Conservation (phyloP, 257 asterid species). For the Solanum paucissectum region DNA sequence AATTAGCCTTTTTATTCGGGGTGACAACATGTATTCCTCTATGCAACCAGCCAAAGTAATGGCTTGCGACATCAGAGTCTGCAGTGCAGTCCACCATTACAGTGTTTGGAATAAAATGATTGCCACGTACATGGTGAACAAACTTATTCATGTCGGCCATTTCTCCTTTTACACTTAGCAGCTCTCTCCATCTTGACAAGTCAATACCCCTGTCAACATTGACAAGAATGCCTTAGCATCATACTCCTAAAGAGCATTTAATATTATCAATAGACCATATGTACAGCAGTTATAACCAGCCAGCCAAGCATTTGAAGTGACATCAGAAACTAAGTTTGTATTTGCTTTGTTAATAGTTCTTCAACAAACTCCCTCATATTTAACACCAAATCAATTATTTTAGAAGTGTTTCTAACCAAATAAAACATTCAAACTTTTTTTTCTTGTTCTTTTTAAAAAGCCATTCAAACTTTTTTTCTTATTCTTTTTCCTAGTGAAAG, state of each 20-base stretch:
- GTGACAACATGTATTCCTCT: constrained; percentile 91
- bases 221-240: background rate
- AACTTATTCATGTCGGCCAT: constrained; percentile 77
- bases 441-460: background rate
- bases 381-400: background rate
- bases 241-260: background rate
- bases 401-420: background rate
- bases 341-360: background rate
- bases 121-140: constrained; percentile 82
- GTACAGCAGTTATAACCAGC: background rate
- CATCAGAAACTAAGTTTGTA: background rate
- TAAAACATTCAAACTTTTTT: background rate
- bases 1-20: constrained; percentile 97
- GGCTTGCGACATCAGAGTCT: constrained; percentile 68
- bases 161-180: constrained; percentile 49
- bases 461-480: background rate
- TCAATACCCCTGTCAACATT: constrained; percentile 59
- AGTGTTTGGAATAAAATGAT: constrained; percentile 87
- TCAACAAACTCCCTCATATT: background rate
- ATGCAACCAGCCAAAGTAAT: constrained; percentile 83
- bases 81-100: constrained; percentile 95
- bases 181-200: constrained; percentile 82
- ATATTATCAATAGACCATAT: background rate
- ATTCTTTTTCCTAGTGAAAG: background rate
- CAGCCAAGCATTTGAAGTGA: background rate